Base-by-base conservation (phyloP, 495 filamentous ascomycete genomes). In the Penicillium herquei region DNA sequence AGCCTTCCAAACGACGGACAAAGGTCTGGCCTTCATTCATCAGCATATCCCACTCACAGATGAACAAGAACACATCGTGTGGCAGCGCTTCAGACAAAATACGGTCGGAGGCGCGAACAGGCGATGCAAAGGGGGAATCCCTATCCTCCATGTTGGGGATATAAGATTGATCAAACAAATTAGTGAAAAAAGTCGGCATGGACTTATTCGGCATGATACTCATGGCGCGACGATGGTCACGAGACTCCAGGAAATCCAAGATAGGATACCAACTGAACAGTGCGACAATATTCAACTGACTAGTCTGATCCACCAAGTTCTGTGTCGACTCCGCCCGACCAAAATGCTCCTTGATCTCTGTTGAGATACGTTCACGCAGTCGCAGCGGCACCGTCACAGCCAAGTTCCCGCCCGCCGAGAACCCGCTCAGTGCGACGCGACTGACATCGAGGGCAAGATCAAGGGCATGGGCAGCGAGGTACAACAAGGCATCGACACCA, bases 11-110 rank as follows among this genome's bases (percentile, higher is more conserved):
- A 4, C 90, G 76, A 30, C 80, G 75, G 7, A 85, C 80, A 49
- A 96, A 86, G 13, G 72, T 66, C 61, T 89, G 78, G 3, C 86
- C 91, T 67, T 97, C 93, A 3, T 80, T 80, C 37, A 91, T 75
- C 21, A 97, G 70, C 88, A 96, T 94, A 64, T 96, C 92, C 84
- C 86, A 95, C 70, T 96, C 92, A 70, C 91, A 96, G 10, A 89
- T 85, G 58, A 86, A 89, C 42, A 97, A 60, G 21, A 83, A 79
- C n/a, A 91, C 80, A 41, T 88, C 80, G 8, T 80, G 70, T 0
- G 88, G 87, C 11, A 90, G 69, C 6, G 69, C 76, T 6, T 70
- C 71, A 26, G 45, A 41, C 10, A 90, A 67, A 39, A 81, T 68
- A 32, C 76, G 68, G 39, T 81, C 76, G 0, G 78, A 70, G 13